A percentile compares a stretch with the other conserved stretches of the same genome.
phyloP scores from a whole-genome alignment of 805 yeast genomes.

The Torulaspora franciscae region DNA sequence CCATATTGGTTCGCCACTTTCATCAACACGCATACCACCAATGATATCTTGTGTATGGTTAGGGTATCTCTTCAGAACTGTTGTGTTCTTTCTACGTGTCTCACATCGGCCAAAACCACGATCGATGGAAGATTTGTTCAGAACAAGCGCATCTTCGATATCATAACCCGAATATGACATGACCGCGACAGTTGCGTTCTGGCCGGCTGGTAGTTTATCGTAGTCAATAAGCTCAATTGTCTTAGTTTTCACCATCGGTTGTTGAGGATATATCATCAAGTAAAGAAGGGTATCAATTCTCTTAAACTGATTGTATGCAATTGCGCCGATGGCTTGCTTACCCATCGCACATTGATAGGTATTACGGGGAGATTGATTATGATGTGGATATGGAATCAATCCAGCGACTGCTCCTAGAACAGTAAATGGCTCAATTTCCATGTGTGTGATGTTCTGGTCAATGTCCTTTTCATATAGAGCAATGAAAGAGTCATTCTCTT shows the following conservation, averaged over 20 bases:
- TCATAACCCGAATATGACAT: constrained; percentile 99
- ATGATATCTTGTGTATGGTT: constrained; percentile 90
- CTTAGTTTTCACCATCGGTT: constrained; percentile 97
- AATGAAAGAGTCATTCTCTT: constrained; percentile 89
- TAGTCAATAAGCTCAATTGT: constrained; percentile 93
- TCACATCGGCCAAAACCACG: constrained; percentile 98
- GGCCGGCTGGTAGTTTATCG: constrained; percentile 97
- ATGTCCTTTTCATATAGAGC: constrained; percentile 79
- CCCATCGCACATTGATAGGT: constrained; percentile 99
- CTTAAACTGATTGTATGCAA: constrained; percentile 92
- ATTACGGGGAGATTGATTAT: constrained; percentile 98
- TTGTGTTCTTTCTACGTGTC: constrained; percentile 85
- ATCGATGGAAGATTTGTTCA: constrained; percentile 89
- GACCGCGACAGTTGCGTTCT: constrained; percentile 97
- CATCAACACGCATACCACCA: constrained; percentile 86
- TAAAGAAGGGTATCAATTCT: constrained; percentile 92
- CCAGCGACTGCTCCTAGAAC: constrained; percentile 98
- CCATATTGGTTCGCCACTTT: constrained; percentile 72
- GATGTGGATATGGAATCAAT: constrained; percentile 99
- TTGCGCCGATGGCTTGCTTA: constrained; percentile 99
- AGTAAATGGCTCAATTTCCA: constrained; percentile 97
- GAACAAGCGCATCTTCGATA: constrained; percentile 96
- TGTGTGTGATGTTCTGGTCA: constrained; percentile 61
- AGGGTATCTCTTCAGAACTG: constrained; percentile 84
- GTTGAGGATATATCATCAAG: constrained; percentile 98